Evolutionary conservation across 345 rosid species (phyloP).

Genomic region (Pistacia atlantica): DNA sequence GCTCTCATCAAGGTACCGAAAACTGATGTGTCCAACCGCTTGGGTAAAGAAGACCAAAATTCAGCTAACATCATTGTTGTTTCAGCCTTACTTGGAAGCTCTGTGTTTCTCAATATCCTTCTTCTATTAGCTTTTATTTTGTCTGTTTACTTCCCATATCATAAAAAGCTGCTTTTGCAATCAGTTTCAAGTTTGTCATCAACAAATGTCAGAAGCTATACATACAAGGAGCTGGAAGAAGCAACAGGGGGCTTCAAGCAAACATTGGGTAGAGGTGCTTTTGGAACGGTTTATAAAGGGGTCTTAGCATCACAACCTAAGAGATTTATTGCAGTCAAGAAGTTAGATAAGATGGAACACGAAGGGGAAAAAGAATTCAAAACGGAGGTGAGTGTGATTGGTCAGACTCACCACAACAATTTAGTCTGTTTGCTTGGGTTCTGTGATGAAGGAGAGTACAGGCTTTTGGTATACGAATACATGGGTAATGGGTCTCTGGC

Average conservation of each 20-base stretch:
- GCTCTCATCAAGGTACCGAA: slow-evolving; percentile 13
- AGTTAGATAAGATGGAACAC: slow-evolving; percentile 15
- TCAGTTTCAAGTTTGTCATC: not conserved
- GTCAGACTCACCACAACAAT: slow-evolving; percentile 13
- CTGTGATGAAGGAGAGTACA: slow-evolving; percentile 12
- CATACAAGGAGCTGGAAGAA: slow-evolving; percentile 14
- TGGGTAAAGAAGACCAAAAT: not conserved
- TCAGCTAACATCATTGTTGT: not conserved
- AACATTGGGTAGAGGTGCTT: slow-evolving; percentile 15
- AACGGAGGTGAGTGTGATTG: slow-evolving; percentile 12
- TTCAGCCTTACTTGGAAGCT: slow-evolving; percentile 8
- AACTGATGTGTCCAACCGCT: no score
- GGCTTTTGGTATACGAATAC: slow-evolving; percentile 13
- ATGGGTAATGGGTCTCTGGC: slow-evolving; percentile 19
- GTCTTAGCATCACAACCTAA: slow-evolving; percentile 6
- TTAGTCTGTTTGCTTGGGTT: slow-evolving; percentile 10
- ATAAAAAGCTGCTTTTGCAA: not conserved
- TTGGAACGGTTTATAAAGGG: slow-evolving; percentile 16
- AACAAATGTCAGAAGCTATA: not conserved
- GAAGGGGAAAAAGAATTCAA: slow-evolving; percentile 15
- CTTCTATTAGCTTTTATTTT: not conserved
- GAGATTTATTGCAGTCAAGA: slow-evolving; percentile 16
- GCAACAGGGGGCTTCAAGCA: slow-evolving; percentile 15
- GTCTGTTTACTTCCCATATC: not conserved
- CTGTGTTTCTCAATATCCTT: slow-evolving; percentile 16